Evolutionary conservation across 176 grass and related monocot genomes (phyloP).

Genomic region (Bothriochloa decipiens): DNA sequence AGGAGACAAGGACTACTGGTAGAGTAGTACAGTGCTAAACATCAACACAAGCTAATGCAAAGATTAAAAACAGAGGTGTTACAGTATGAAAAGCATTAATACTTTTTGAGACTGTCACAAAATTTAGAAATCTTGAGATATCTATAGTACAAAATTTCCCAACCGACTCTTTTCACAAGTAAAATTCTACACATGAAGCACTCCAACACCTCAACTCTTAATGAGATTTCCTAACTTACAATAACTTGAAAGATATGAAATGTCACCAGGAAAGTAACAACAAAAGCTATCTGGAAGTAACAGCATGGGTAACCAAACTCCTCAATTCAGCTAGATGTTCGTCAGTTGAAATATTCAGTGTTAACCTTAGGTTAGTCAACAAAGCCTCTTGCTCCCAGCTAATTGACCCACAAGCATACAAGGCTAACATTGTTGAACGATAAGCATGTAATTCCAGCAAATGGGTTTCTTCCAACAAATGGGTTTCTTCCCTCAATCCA

Average conservation of each 20-base stretch:
- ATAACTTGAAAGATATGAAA: conserved; percentile 36
- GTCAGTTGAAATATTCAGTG: conserved; percentile 90
- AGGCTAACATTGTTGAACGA: conserved; percentile 74
- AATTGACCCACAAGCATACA: conserved; percentile 86
- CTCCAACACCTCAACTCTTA: conserved; percentile 35
- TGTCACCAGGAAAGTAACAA: conserved; percentile 31
- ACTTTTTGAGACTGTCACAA: not conserved
- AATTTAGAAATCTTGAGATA: conserved; percentile 39
- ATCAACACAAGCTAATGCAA: conserved; percentile 26
- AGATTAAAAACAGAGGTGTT: conserved; percentile 35
- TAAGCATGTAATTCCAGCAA: conserved; percentile 90
- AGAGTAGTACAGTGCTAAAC: not conserved
- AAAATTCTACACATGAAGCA: conserved; percentile 48
- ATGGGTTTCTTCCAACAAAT: conserved; percentile 82
- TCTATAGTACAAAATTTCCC: conserved; percentile 44
- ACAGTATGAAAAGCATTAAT: conserved; percentile 7
- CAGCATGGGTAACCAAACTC: conserved; percentile 61
- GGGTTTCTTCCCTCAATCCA: conserved; percentile 47
- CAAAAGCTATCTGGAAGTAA: conserved; percentile 55
- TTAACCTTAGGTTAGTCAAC: conserved; percentile 87
- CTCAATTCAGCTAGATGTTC: conserved; percentile 86
- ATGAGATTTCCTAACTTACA: conserved; percentile 42
- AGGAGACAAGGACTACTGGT: not conserved
- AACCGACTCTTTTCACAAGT: conserved; percentile 41
- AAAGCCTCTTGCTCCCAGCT: conserved; percentile 97